Conservation (phyloP, 2,329 filamentous ascomycete genomes). For the Colletotrichum costaricense region DNA sequence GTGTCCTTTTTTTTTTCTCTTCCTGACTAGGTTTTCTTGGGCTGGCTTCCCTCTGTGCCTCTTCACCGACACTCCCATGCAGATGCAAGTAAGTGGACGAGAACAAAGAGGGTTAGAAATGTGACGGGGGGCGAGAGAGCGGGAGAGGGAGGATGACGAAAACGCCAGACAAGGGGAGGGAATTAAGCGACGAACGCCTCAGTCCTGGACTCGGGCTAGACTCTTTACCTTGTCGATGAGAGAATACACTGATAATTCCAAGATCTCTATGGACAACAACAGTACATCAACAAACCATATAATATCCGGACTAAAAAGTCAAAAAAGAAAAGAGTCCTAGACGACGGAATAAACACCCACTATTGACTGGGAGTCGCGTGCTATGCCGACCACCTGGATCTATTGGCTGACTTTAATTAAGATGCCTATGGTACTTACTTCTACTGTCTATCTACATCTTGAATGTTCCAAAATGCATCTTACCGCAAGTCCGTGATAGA, state of each 20-base stretch:
- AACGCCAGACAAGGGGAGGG: constrained; percentile 18
- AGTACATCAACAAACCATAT: background rate
- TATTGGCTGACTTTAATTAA: background rate
- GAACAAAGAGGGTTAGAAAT: constrained; percentile 5
- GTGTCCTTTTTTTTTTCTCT: background rate
- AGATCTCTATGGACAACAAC: too few species aligned
- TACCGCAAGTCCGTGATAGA: background rate
- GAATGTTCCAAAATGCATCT: background rate
- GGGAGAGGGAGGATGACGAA: constrained; percentile 32
- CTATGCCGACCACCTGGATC: background rate
- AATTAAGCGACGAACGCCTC: constrained; percentile 28
- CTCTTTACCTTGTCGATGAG: background rate
- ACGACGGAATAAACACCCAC: background rate
- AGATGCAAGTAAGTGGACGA: background rate
- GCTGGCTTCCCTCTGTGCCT: background rate
- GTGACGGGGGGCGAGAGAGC: constrained; percentile 6
- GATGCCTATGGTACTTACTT: background rate
- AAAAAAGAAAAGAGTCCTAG: background rate
- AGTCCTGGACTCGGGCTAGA: background rate
- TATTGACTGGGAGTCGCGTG: background rate
- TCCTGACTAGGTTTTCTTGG: background rate
- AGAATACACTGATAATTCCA: background rate
- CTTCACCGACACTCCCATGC: constrained; percentile 16
- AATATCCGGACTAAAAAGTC: background rate
- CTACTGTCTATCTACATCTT: background rate